Evolutionary conservation across 2,329 filamentous ascomycete species (phyloP), one percentile per base, ranked within the genome.

Genomic region (Penicillium occitanis): DNA sequence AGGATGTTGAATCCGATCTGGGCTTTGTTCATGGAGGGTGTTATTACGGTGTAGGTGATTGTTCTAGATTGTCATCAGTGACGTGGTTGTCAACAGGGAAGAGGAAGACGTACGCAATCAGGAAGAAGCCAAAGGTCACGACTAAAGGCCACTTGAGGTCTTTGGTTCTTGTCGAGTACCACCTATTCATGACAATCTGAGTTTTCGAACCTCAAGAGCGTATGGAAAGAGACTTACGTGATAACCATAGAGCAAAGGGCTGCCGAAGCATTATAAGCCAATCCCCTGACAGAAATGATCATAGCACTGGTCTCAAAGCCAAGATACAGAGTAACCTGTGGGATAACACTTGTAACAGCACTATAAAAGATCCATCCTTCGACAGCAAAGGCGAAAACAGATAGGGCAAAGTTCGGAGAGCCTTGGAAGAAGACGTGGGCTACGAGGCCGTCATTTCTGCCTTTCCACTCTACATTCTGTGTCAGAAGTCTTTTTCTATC

Each of bases 241-340:
- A 53, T 53, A 1, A 13, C 28, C 50, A 53, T 53, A 11, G 50
- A 53, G 14, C 50, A 53, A 3, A 53, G 17, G 6, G 50, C 50
- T 33, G 50, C 50, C 6, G 50, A 30, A 10, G 50, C 50, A 19
- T 53, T 53, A 11, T 53, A 53, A 53, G 50, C 50, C 25, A 53
- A 5, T 2, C 50, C 79, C 40, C 63, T 28, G 10, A 65, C 33
- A 17, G 53, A 42, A 25, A 65, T 65, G n/a, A 37, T 19, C 22
- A 65, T 53, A 6, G 63, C 42, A 33, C 59, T 58, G 2, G 25
- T 61, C 44, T 65, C 63, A 30, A 65, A 65, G n/a, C 63, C 63
- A 51, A 65, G 63, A 7, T 61, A 51, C 0, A 65, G n/a, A 5
- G 59, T 65, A 14, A 65, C 50, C 55, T 65, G 63, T 11, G 63